Evolutionary conservation across 805 yeast genomes (phyloP), one percentile per base, ranked within the genome.

Genomic region (Candida ulmi): DNA sequence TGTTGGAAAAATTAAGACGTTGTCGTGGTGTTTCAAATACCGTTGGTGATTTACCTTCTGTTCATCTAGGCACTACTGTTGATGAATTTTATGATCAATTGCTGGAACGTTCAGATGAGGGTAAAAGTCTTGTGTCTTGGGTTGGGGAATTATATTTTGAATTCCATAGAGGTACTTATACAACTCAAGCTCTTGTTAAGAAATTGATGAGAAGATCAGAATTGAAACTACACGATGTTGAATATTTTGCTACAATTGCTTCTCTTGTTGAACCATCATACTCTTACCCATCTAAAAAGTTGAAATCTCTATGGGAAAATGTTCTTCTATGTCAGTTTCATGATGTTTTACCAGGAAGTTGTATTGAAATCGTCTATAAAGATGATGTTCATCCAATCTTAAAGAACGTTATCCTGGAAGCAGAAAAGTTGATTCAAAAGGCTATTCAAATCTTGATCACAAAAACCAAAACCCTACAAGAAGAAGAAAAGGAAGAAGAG

Each of bases 331-430:
- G 96, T 57, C 98, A 91, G 59, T 91, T 91, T 67, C 99, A 91
- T 61, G 99, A 91, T 65, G 97, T 91, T n/a, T 70, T 93, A 38
- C 99, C 99, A 2, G 99, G 99, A 3, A 83, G 95, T 6, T 87
- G 96, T 62, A 91, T 91, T 53, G 96, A 88, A 46, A 78, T 87
- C 79, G 96, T 93, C 12, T 91, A 93, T 57, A 79, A 76, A 36
- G 88, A 88, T 51, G 93, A 84, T 52, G 97, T 91, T 9, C 76
- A 80, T 55, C 90, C 91, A 25, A 80, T 86, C 76, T 71, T 90
- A 51, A 68, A 66, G 6, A 63, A 69, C 13, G 83, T 81, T 18
- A 65, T 83, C 42, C 62, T 67, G 16, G 63, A 66, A 17, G 80
- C 82, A 30, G 69, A 73, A 30, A 50, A 62, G 5, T 66, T 93